Base-by-base conservation (phyloP, 495 filamentous ascomycete species). In the Penicillium parvum region DNA sequence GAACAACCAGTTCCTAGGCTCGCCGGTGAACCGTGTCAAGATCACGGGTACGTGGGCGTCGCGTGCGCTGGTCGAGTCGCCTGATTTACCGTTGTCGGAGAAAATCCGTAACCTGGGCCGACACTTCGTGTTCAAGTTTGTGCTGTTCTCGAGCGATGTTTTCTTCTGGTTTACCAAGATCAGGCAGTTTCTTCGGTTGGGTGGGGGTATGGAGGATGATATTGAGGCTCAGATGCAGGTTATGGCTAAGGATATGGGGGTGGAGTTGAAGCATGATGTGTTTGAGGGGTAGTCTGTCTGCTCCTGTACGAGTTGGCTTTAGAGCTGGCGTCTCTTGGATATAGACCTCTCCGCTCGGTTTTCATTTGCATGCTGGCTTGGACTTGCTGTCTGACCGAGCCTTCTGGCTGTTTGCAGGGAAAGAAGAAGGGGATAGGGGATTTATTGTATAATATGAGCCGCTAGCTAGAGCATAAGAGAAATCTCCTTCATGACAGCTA, bases 11-110 rank as follows among this genome's bases (percentile, higher is more conserved):
- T 91, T 83, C 64, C 77, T 98, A 17, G 91, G 92, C 30, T 90
- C 86, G 1, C 92, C 92, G 0, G 90, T 98, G 11, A 98, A 98
- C 60, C 71, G 92, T 1, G 82, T 98, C 50, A 96, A 96, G 70
- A 89, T 96, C 53, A 96, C 90, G 25, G 91, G 90, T 10, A 74
- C 75, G 27, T 96, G 92, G 92, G 92, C 92, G 0, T 85, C 78
- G 27, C 71, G 86, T 7, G 85, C 85, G 36, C 64, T 95, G 10
- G 85, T 80, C 18, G 84, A 92, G 53, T 77, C 77, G 36, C 68
- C 73, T 35, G 75, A 81, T 61, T 71, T 86, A 27, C 70, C 70
- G 7, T 74, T 77, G 50, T 33, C 48, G 4, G 68, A 84, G 60
- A 71, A 81, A 51, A 63, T 78, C 33, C 55, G 71, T 7, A 82